phyloP scores from a whole-genome alignment of 2,329 filamentous ascomycete genomes.

The Talaromyces sp. region DNA sequence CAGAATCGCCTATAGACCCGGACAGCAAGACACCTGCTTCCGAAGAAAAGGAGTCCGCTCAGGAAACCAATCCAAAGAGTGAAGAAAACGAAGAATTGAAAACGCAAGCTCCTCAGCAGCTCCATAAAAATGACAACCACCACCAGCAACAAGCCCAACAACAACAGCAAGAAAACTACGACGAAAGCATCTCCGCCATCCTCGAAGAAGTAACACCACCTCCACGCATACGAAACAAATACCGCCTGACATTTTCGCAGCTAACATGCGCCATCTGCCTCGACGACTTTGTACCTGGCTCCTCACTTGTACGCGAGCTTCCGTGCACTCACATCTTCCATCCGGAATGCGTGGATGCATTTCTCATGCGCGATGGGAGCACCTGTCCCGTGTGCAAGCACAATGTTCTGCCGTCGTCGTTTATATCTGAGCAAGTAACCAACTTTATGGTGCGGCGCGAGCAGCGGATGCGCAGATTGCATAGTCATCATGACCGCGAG shows the following conservation, averaged over 20 bases:
- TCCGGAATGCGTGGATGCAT: constrained; percentile 83
- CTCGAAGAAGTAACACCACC: constrained; percentile 8
- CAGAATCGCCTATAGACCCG: not conserved
- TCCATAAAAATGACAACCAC: not conserved
- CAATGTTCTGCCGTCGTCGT: constrained; percentile 67
- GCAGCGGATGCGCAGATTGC: constrained; percentile 54
- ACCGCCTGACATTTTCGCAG: constrained; percentile 56
- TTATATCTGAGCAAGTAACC: constrained; percentile 64
- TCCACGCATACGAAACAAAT: constrained; percentile 9
- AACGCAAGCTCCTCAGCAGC: not conserved
- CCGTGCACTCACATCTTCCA: constrained; percentile 93
- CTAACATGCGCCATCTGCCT: constrained; percentile 87
- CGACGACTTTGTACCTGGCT: constrained; percentile 67
- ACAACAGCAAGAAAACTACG: not conserved
- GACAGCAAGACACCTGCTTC: not conserved
- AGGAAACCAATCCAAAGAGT: not conserved
- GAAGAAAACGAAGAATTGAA: not conserved
- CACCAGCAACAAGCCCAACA: not conserved
- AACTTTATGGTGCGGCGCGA: constrained; percentile 85
- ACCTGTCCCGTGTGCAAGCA: constrained; percentile 89
- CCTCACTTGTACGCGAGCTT: constrained; percentile 74
- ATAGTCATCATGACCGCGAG: not conserved
- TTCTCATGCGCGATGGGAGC: constrained; percentile 72
- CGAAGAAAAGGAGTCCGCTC: not conserved
- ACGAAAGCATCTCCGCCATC: constrained; percentile 9